Evolutionary conservation across 1,284 basidiomycete genomes (phyloP), one percentile per base, ranked within the genome.

Genomic region (Hymenochaete sp.): DNA sequence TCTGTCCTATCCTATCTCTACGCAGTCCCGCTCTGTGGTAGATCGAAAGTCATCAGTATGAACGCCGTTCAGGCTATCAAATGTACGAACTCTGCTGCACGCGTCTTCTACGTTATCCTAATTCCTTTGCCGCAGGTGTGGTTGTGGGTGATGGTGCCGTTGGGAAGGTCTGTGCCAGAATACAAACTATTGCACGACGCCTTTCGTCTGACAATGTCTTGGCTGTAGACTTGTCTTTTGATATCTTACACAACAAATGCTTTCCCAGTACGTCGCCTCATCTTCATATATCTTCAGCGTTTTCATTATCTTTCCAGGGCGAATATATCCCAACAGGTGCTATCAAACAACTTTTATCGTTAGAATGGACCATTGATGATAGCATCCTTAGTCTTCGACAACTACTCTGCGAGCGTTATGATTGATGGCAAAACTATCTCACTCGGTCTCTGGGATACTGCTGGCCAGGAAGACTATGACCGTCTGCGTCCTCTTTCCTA

Each of bases 71-170:
- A 81, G 64, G 75, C 79, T 56, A 81, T 82, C 56, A 82, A 81
- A 71, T 81, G 78, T 79, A 55, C 52, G 67, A 63, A 28, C 42
- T 32, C 46, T 32, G 33, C 52, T 47, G 50, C 42, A 33, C 27
- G 10, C 43, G 16, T 44, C 27, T 28, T 43, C 7, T 38, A 45
- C 37, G 48, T 42, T 47, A 51, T 52, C 47, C 59, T 53, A 55
- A 49, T 64, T 55, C 46, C 46, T 52, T 43, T 35, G 14, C 18
- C 35, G 11, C 64, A 90, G 89, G 90, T 74, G 95, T 98, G 67
- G 93, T 98, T 60, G 95, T 98, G 51, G 95, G 95, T 60, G 95
- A 98, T 73, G 95, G 95, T 82, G 95, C 95, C 47, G 95, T 98
- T 60, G 95, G 95, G 70, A 98, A 98, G 87, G 93, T 85, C 55